A percentile compares a stretch with the other conserved stretches of the same genome.
Conservation (phyloP, 1,139 yeast species). For the Petasospora fabianii region DNA sequence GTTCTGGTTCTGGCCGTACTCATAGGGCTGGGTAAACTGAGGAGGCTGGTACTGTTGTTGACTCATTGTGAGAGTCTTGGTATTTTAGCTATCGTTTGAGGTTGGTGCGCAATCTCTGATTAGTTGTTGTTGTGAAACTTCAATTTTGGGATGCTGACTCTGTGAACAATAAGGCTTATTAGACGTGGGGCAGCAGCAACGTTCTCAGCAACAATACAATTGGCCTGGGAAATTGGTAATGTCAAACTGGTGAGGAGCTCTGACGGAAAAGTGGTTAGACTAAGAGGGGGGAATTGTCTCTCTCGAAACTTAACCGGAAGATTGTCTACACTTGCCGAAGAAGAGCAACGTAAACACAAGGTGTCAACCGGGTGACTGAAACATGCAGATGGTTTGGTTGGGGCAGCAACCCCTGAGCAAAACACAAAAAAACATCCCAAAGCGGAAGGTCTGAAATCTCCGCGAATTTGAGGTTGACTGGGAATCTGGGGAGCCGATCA, state of each 20-base stretch:
- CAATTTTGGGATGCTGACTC: no score
- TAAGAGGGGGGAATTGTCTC: no score
- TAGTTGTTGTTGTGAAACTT: not conserved
- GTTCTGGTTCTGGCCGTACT: conserved; percentile 15
- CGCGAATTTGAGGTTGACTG: not conserved
- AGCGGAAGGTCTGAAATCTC: not conserved
- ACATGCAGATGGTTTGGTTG: not conserved
- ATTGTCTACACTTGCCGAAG: no score
- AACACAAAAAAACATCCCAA: not conserved
- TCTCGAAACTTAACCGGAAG: no score
- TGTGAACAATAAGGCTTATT: not conserved
- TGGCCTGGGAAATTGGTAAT: no score
- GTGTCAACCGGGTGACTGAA: not conserved
- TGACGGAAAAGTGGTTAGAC: no score
- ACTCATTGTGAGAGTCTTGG: conserved; percentile 1
- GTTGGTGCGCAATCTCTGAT: not conserved
- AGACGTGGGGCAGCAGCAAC: not conserved
- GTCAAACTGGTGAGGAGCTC: no score
- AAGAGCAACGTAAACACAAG: not conserved
- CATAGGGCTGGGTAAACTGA: conserved; percentile 23
- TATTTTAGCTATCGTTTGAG: not conserved
- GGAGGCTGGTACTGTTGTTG: conserved; percentile 15
- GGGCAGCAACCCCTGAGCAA: not conserved
- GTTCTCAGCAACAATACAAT: not conserved
- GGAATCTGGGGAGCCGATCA: not conserved